Evolutionary conservation across 306 rosid genomes (phyloP), one percentile per base, ranked within the genome.

Genomic region (Acmispon strigosus): DNA sequence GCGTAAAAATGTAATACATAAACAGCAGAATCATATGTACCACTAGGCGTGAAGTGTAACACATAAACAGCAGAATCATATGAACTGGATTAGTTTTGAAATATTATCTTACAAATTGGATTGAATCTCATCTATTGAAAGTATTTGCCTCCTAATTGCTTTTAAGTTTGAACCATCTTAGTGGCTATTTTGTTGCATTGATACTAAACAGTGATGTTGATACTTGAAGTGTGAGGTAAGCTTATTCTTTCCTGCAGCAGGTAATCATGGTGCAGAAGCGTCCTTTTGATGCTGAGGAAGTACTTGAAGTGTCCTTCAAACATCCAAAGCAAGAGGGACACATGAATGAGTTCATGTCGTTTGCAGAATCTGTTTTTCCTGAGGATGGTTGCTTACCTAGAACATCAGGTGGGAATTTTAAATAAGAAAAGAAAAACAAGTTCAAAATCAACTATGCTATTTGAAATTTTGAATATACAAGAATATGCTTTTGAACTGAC

Each of bases 241-340:
- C 17, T 44, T 62, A 53, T 63, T 77, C 8, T 63, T 55, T 73
- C 57, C 32, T 67, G 81, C 88, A 78, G 81, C 88, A 80, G 78
- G 27, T 59, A 44, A 81, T 76, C 66, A 89, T 87, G 96, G 96
- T 87, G 22, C 89, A 87, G 72, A 89, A 87, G 36, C 87, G 87
- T 47, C 80, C 85, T 73, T 83, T 78, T 22, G 87, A 88, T 67
- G 85, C 80, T 53, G 89, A 83, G 52, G 86, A 84, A 72, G 51
- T 80, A 51, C 58, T 80, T 73, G 83, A 82, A 65, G 73, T 78
- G 49, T 83, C 87, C 70, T 73, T 81, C 63, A 83, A 87, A 76
- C 87, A 73, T 80, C 88, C 85, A 58, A 89, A 86, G 79, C 87
- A 87, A 51, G 80, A 54, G 42, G 90, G 80, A 72, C 77, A 81